phyloP scores from a whole-genome alignment of 2,329 filamentous ascomycete genomes.

The Alternaria conjuncta region DNA sequence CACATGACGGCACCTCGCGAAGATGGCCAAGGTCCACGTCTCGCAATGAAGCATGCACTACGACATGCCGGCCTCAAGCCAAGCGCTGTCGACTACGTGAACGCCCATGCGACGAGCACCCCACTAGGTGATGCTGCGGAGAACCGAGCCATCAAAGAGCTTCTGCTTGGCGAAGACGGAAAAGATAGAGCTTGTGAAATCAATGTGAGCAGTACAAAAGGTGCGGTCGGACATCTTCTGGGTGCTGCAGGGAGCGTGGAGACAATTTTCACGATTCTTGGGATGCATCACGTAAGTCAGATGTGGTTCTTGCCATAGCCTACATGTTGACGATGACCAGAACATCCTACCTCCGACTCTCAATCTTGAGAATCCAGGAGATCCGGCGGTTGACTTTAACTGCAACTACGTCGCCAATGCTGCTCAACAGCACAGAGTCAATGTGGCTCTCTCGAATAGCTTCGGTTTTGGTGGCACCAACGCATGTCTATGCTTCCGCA shows the following conservation, averaged over 20 bases:
- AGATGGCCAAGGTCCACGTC: slow-evolving; percentile 79
- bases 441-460: slow-evolving; percentile 87
- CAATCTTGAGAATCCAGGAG: slow-evolving; percentile 72
- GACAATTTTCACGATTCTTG: slow-evolving; percentile 81
- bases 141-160: slow-evolving; percentile 76
- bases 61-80: slow-evolving; percentile 74
- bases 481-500: slow-evolving; percentile 81
- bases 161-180: slow-evolving; percentile 78
- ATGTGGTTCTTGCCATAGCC: background rate
- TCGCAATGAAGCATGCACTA: slow-evolving; percentile 86
- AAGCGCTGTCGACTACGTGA: slow-evolving; percentile 82
- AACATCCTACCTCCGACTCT: slow-evolving; percentile 82
- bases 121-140: slow-evolving; percentile 86
- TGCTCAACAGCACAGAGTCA: slow-evolving; percentile 73
- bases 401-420: slow-evolving; percentile 84
- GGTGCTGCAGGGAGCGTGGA: slow-evolving; percentile 92
- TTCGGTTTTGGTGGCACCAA: slow-evolving; percentile 99
- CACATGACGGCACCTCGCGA: slow-evolving; percentile 91
- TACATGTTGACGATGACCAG: slow-evolving; percentile 54
- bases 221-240: slow-evolving; percentile 87
- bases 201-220: slow-evolving; percentile 92
- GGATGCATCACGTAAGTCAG: slow-evolving; percentile 75
- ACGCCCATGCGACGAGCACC: slow-evolving; percentile 93
- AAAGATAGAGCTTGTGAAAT: slow-evolving; percentile 67
- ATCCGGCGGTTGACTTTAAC: slow-evolving; percentile 67